Base-by-base conservation (phyloP, 2,329 filamentous ascomycete species). In the Epichloe scottii region DNA sequence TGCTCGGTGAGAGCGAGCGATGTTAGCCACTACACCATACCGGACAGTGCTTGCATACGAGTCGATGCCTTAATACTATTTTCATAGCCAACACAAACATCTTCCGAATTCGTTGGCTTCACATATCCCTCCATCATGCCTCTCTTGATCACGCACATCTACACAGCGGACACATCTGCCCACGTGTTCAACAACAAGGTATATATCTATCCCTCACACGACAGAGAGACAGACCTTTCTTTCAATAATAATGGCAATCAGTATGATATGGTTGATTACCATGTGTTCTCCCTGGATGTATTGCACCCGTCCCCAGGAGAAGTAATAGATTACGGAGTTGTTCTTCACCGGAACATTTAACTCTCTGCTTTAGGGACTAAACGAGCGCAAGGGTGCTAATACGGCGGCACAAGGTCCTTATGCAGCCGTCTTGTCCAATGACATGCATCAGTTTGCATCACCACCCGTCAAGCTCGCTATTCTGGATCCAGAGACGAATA, bases 221-320 rank as follows among this genome's bases (percentile, higher is more conserved):
- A 90, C 67, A 78, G 84, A 57, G 82, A 87, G 65, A 87, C 84
- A 5, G 77, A 81, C 66, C 86, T 88, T 65, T 52, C 77, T 52
- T 83, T 85, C 73, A 89, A 90, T 70, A 85, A 89, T 74, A 88
- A 89, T 74, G 86, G 86, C 62, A 85, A 89, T 69, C 86, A 89
- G 65, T 89, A 89, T 65, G 86, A 88, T 70, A 90, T 89, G 2
- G 4, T 71, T 51, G 86, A 90, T 71, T 90, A 90, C 74, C 85
- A 89, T 66, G 86, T 90, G 3, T 82, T 89, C 67, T 82, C 78
- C 57, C 69, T 68, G 26, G 58, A 65, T 11, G 71, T 69, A 30
- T 67, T 79, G 52, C 75, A 79, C 51, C 70, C 74, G 1, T n/a
- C 12, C 3, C 69, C 79, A 23, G 75, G 74, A 54, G 70, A 73